Evolutionary conservation across 1,284 basidiomycete genomes (phyloP).

Genomic region (Boletus smithii): DNA sequence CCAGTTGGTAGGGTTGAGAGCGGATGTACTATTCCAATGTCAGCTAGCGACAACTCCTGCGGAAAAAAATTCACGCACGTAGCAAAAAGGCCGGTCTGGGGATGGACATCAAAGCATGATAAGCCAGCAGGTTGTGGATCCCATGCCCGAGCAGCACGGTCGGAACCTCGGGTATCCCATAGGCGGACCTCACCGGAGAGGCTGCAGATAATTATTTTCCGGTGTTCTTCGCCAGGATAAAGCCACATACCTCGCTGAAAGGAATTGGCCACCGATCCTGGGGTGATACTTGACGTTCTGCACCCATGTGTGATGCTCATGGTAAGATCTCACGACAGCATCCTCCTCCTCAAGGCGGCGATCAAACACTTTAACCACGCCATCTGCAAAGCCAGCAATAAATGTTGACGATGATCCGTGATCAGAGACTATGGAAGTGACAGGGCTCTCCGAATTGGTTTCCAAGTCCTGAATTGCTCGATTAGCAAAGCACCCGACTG

Average conservation of each 20-base stretch:
- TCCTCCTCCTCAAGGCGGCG: conserved; percentile 82
- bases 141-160: conserved; percentile 63
- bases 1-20: conserved; percentile 57
- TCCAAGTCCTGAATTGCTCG: conserved; percentile 64
- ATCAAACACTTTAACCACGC: conserved; percentile 89
- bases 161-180: conserved; percentile 84
- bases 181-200: conserved; percentile 88
- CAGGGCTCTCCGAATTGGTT: conserved; percentile 86
- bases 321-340: conserved; percentile 80
- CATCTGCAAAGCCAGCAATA: conserved; percentile 91
- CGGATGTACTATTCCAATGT: conserved; percentile 50
- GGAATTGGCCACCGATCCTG: conserved; percentile 66
- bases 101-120: conserved; percentile 85
- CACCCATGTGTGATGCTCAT: conserved; percentile 88
- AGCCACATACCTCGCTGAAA: conserved; percentile 78
- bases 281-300: conserved; percentile 89
- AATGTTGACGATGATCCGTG: conserved; percentile 78
- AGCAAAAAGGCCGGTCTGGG: conserved; percentile 82
- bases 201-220: conserved; percentile 41
- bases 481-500: neutral
- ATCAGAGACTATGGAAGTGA: conserved; percentile 85
- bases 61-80: conserved; percentile 52
- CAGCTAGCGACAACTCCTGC: neutral
- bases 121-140: conserved; percentile 72
- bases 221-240: neutral